phyloP scores from a whole-genome alignment of 2,329 filamentous ascomycete species.

The Camptophora hylomeconis region DNA sequence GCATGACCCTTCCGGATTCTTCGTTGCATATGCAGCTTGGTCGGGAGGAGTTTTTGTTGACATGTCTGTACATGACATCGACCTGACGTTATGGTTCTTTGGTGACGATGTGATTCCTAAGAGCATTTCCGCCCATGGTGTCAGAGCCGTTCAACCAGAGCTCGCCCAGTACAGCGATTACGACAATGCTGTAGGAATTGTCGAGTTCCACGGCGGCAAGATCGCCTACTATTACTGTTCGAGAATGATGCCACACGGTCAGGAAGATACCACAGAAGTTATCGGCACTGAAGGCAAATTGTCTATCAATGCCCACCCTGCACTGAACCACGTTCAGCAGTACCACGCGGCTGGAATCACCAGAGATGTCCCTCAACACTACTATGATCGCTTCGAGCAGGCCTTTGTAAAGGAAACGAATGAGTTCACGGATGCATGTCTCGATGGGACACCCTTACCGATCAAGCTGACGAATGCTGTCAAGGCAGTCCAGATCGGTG shows the following conservation, averaged over 20 bases:
- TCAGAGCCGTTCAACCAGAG: constrained; percentile 20
- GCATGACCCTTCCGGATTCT: constrained; percentile 17
- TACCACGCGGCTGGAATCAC: constrained; percentile 14
- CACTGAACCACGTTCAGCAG: constrained; percentile 16
- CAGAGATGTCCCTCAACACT: constrained; percentile 15
- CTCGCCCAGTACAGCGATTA: constrained; percentile 16
- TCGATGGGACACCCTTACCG: too few species aligned
- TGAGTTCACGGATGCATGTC: too few species aligned
- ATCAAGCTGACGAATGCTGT: too few species aligned
- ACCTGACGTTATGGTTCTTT: constrained; percentile 15
- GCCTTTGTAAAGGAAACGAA: too few species aligned
- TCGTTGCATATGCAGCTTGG: constrained; percentile 22
- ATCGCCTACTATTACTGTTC: constrained; percentile 21
- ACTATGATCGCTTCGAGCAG: constrained; percentile 17
- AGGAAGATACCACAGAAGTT: constrained; percentile 22
- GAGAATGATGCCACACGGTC: constrained; percentile 24
- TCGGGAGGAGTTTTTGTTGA: constrained; percentile 24
- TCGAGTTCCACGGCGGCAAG: constrained; percentile 27
- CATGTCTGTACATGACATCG: constrained; percentile 22
- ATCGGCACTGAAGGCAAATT: constrained; percentile 23
- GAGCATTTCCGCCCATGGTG: constrained; percentile 19
- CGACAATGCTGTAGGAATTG: constrained; percentile 22
- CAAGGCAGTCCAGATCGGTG: too few species aligned
- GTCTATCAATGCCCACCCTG: constrained; percentile 21
- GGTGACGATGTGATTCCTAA: constrained; percentile 18